phyloP scores from a whole-genome alignment of 108 stramenopile genomes.

The Epipyxis sp. region DNA sequence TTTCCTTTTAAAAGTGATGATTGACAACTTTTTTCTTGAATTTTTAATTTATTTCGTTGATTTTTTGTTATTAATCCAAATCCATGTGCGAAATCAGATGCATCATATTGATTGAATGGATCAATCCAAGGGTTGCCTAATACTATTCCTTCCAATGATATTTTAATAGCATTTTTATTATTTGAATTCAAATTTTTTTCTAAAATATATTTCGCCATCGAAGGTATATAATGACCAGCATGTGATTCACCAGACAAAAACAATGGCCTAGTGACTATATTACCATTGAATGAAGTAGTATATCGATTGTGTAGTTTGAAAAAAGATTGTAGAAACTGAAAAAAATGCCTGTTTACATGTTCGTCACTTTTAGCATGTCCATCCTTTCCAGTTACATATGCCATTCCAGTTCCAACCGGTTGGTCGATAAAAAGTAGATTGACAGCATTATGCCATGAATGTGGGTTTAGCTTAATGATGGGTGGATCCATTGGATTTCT shows the following conservation, averaged over 20 bases:
- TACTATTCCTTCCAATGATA: constrained; percentile 59
- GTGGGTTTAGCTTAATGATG: constrained; percentile 60
- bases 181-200: constrained; percentile 57
- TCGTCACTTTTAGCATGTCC: constrained; percentile 74
- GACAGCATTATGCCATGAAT: constrained; percentile 76
- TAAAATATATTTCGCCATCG: constrained; percentile 80
- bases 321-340: constrained; percentile 75
- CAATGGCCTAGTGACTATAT: constrained; percentile 57
- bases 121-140: constrained; percentile 83
- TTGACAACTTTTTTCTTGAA: constrained; percentile 68
- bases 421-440: constrained; percentile 71
- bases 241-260: constrained; percentile 90
- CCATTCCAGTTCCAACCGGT: constrained; percentile 63
- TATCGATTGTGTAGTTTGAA: constrained; percentile 67
- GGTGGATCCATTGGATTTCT: constrained; percentile 43
- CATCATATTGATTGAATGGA: constrained; percentile 81
- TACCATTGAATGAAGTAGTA: constrained; percentile 37
- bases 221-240: constrained; percentile 91
- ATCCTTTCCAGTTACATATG: constrained; percentile 61
- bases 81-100: constrained; percentile 77
- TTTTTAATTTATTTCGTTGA: constrained; percentile 64
- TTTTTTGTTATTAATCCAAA: constrained; percentile 70
- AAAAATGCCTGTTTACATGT: constrained; percentile 79
- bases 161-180: constrained; percentile 36
- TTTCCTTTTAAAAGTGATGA: constrained; percentile 55